Percentiles rank a stretch among this genome's conserved stretches.
phyloP scores from a whole-genome alignment of 257 asterid genomes.

The Solanum clarkiae region DNA sequence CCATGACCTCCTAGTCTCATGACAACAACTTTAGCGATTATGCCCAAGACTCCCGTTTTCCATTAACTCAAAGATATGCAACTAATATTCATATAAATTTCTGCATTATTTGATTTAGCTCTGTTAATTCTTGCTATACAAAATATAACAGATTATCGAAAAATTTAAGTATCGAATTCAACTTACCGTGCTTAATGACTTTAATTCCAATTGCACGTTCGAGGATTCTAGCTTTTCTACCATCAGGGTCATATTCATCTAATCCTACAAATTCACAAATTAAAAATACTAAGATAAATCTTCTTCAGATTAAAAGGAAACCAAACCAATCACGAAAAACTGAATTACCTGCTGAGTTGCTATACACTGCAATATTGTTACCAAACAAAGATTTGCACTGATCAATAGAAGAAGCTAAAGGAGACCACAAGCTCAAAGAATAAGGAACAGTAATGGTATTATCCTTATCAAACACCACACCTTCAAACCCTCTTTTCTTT shows the following conservation, averaged over 20 bases:
- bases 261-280: constrained; percentile 35
- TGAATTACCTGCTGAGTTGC: constrained; percentile 83
- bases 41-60: too few species aligned
- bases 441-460: constrained; percentile 87
- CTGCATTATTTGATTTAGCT: not conserved
- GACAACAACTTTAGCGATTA: not conserved
- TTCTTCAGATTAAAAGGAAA: not conserved
- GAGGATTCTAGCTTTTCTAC: constrained; percentile 58
- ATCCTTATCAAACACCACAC: constrained; percentile 93
- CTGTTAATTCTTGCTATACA: not conserved
- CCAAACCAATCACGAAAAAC: not conserved
- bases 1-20: not conserved
- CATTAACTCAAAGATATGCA: not conserved
- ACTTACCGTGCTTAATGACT: constrained; percentile 73
- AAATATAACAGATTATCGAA: not conserved
- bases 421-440: constrained; percentile 79
- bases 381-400: constrained; percentile 75
- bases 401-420: constrained; percentile 50
- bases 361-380: constrained; percentile 62
- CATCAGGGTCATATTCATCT: constrained; percentile 78
- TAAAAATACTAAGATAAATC: not conserved
- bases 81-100: not conserved
- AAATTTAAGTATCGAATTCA: not conserved
- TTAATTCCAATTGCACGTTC: constrained; percentile 77
- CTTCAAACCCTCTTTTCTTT: constrained; percentile 74